Conservation (phyloP, 495 filamentous ascomycete species). For the Aspergillus sparsus region DNA sequence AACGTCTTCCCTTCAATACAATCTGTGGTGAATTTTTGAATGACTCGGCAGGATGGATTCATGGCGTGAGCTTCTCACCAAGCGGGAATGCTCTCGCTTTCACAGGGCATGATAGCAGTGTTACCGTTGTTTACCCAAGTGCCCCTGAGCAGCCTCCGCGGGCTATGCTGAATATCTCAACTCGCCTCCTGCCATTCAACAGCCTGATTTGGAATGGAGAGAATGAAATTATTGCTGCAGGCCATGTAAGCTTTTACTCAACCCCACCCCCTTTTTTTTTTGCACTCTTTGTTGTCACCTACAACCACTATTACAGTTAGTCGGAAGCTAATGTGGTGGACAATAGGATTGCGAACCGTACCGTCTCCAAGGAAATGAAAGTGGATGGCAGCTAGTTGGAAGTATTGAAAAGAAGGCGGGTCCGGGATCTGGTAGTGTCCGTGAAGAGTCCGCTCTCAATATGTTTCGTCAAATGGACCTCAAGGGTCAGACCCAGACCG, state of each 20-base stretch:
- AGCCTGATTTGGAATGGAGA: constrained; percentile 91
- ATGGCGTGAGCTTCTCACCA: constrained; percentile 86
- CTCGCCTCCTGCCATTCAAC: constrained; percentile 86
- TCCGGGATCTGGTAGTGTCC: constrained; percentile 56
- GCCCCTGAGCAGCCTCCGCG: constrained; percentile 87
- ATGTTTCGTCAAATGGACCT: constrained; percentile 99
- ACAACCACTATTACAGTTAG: background rate
- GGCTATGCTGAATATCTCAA: constrained; percentile 84
- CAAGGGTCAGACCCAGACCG: constrained; percentile 83
- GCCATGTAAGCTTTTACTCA: constrained; percentile 59
- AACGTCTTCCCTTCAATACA: constrained; percentile 93
- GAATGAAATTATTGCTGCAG: constrained; percentile 91
- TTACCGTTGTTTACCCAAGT: constrained; percentile 94
- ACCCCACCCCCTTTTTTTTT: background rate
- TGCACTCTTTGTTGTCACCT: background rate
- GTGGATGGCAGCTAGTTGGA: constrained; percentile 84
- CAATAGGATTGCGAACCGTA: constrained; percentile 86
- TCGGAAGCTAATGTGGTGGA: constrained; percentile 4
- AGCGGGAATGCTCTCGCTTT: constrained; percentile 90
- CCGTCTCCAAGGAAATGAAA: constrained; percentile 76
- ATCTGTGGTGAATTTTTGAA: constrained; percentile 96
- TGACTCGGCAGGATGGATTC: constrained; percentile 94
- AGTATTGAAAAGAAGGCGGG: constrained; percentile 69
- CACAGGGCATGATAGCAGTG: constrained; percentile 88
- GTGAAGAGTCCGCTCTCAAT: constrained; percentile 86